Percentiles rank a stretch among this genome's conserved stretches.
These are phyloP conservation scores for Cyamopsis tetragonoloba DNA, from an alignment of 306 rosid genomes.

Conservation along the genomic window DNA sequence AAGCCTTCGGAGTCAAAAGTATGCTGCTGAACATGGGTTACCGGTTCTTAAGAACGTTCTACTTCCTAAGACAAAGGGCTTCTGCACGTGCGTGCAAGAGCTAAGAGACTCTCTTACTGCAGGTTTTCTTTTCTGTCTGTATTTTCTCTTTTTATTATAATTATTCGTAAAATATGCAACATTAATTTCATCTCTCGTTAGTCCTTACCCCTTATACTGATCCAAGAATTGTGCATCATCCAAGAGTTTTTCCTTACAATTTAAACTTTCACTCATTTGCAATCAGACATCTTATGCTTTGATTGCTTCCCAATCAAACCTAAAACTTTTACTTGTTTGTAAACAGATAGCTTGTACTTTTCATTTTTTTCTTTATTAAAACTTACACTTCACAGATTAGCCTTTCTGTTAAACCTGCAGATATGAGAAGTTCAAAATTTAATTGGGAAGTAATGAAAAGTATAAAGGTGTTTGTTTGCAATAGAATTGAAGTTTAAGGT, in stretches of 20 bases:
- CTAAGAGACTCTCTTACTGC: conserved; percentile 55
- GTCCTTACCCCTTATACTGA: background rate
- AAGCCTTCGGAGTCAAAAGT: conserved; percentile 65
- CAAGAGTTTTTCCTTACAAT: background rate
- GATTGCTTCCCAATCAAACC: too few relatives aligned
- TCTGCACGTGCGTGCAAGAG: conserved; percentile 59
- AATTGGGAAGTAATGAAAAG: too few relatives aligned
- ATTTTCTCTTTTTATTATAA: background rate
- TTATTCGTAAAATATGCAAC: background rate
- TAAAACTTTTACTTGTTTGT: too few relatives aligned
- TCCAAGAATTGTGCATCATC: background rate
- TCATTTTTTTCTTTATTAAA: too few relatives aligned
- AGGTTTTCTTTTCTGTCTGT: conserved; percentile 41
- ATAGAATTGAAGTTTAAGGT: too few relatives aligned
- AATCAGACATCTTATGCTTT: too few relatives aligned
- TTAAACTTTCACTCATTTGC: too few relatives aligned
- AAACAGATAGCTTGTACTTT: too few relatives aligned
- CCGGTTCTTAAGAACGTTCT: conserved; percentile 60
- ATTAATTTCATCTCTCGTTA: background rate
- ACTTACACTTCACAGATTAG: too few relatives aligned
- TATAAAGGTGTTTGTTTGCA: too few relatives aligned
- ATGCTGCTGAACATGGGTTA: conserved; percentile 68
- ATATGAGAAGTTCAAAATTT: too few relatives aligned
- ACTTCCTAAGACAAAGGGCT: conserved; percentile 79
- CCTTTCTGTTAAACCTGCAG: too few relatives aligned